Base-by-base conservation (phyloP, 164 flowering plant genomes). In the Santalum album region DNA sequence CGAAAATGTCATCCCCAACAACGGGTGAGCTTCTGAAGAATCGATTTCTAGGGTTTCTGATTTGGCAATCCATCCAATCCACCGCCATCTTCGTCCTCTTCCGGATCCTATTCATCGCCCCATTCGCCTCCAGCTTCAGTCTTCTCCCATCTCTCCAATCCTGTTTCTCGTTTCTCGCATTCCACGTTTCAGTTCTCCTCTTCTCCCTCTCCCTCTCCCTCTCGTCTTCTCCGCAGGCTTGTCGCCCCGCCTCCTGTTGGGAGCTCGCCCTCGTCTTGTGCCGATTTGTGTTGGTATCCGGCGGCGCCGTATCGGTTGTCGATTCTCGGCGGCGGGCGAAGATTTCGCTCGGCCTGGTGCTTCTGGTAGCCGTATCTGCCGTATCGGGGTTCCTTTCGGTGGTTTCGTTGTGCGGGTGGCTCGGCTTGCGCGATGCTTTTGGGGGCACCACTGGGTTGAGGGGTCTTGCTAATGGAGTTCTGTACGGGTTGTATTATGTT, bases 1-100 rank as follows among this genome's bases (percentile, higher is more conserved):
- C 42, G 4, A 38, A 38, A 12, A 38, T 38, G 42, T 14, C 12
- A 3, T 16, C 42, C 17, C 14, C 42, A 16, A 38, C 42, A 15
- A 14, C 16, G 4, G 42, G 14, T 14, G 76, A 71, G 27, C 58
- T 75, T 56, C 69, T 83, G 12, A 69, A 75, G 49, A 70, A 81
- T 7, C 75, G 94, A 36, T 78, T 78, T 51, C 65, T 83, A 59
- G 79, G 87, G 64, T 81, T 80, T 55, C 67, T 81, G 10, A 74
- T 88, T 12, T 85, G 96, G 92, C 86, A 88, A 57, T 69, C 73
- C 25, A 71, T 85, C 34, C 65, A 62, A 54, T 77, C 86, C 1
- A 49, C 84, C 0, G 9, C 36, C 72, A 49, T 82, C 52, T 84
- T 68, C 69, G 7, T 66, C 57, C 25, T 77, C 64, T 63, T 55